A percentile compares a stretch with the other conserved stretches of the same genome.
Evolutionary conservation across 1,139 yeast species (phyloP).

Genomic region (Chernovozyma sophiae-reginae): DNA sequence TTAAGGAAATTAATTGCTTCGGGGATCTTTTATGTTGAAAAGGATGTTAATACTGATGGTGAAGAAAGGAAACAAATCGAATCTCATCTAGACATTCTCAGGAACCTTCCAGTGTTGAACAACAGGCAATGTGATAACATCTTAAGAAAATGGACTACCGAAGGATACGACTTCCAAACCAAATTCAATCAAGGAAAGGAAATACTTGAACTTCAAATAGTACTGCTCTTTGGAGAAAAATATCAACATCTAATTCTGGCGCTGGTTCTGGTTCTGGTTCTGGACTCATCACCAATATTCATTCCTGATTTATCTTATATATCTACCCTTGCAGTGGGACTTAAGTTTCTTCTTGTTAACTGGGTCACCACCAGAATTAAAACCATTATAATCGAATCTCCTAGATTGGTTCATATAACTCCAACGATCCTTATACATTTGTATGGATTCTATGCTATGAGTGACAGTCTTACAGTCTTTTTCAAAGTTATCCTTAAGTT

Average conservation of each 20-base stretch:
- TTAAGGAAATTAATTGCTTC: slow-evolving; percentile 77
- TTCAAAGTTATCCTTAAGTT: slow-evolving; percentile 36
- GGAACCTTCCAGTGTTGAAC: slow-evolving; percentile 50
- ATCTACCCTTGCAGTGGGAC: slow-evolving; percentile 24
- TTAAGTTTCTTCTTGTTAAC: slow-evolving; percentile 39
- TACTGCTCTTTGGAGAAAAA: not conserved
- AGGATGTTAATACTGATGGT: slow-evolving; percentile 1
- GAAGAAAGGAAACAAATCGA: slow-evolving; percentile 13
- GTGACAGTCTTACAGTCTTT: slow-evolving; percentile 39
- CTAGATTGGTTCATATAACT: slow-evolving; percentile 35
- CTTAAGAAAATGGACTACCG: slow-evolving; percentile 35
- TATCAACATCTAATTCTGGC: not conserved
- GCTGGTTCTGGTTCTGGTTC: not conserved
- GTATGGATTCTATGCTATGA: slow-evolving; percentile 29
- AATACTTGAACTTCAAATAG: slow-evolving; percentile 20
- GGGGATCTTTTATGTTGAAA: slow-evolving; percentile 57
- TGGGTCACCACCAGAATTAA: slow-evolving; percentile 42
- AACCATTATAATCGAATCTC: slow-evolving; percentile 24
- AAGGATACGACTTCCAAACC: slow-evolving; percentile 29
- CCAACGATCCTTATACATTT: slow-evolving; percentile 29
- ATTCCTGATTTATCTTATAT: not conserved
- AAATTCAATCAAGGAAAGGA: slow-evolving; percentile 28
- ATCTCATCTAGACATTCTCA: slow-evolving; percentile 46
- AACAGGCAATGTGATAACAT: slow-evolving; percentile 51
- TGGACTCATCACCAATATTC: not conserved